Evolutionary conservation across 2,329 filamentous ascomycete species (phyloP).

Genomic region (Penicillium sp.): DNA sequence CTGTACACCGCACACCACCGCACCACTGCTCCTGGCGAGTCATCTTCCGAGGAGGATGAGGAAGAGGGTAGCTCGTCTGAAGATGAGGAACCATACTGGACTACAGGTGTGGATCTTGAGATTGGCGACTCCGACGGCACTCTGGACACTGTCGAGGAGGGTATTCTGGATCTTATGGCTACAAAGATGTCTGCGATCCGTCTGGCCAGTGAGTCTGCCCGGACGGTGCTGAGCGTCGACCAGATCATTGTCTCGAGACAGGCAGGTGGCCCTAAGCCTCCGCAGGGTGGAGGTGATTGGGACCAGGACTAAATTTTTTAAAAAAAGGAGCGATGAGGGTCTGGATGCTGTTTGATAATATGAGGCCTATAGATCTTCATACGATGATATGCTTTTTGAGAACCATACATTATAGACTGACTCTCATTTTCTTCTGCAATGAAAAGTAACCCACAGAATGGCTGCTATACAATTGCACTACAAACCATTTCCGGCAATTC

Average conservation of each 20-base stretch:
- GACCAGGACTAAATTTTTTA: conserved; percentile 56
- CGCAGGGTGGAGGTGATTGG: conserved; percentile 83
- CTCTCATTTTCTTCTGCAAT: not conserved
- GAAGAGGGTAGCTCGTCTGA: conserved; percentile 42
- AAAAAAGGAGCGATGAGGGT: conserved; percentile 17
- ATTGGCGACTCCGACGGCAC: conserved; percentile 77
- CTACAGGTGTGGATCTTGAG: conserved; percentile 92
- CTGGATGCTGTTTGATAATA: conserved; percentile 9
- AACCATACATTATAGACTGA: not conserved
- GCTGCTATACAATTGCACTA: not conserved
- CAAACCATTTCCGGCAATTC: not conserved
- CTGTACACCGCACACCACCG: conserved; percentile 88
- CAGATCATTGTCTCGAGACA: conserved; percentile 98
- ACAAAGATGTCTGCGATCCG: conserved; percentile 97
- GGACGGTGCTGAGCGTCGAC: conserved; percentile 92
- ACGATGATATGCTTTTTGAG: conserved; percentile 23
- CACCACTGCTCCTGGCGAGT: conserved; percentile 23
- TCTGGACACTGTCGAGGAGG: conserved; percentile 79
- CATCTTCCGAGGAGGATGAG: conserved; percentile 36
- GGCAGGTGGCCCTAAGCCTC: conserved; percentile 94
- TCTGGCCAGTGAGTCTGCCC: conserved; percentile 88
- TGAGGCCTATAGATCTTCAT: conserved; percentile 27
- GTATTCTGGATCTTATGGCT: conserved; percentile 87
- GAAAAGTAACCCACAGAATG: not conserved
- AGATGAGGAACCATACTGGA: conserved; percentile 76